Conservation (phyloP, 163 green algal genomes). For the Scenedesmus sp. region DNA sequence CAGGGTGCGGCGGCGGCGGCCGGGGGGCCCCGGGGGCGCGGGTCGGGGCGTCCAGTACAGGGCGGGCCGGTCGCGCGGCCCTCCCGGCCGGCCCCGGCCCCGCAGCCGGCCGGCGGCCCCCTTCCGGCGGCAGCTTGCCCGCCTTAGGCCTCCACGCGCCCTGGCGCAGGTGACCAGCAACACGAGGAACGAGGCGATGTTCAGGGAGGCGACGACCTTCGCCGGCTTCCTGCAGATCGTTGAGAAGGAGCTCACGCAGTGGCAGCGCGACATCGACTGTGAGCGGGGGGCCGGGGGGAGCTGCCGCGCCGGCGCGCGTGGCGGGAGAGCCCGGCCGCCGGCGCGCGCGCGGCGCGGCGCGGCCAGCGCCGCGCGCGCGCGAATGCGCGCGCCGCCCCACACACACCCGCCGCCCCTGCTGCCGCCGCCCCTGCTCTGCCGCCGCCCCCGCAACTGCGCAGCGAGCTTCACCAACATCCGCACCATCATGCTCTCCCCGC, state of each 20-base stretch:
- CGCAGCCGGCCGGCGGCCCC: background rate
- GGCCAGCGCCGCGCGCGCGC: too few relatives aligned
- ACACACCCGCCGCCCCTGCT: background rate
- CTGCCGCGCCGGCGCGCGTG: background rate
- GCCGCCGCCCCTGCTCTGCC: background rate
- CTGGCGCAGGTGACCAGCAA: slow-evolving; percentile 71
- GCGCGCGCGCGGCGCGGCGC: too few relatives aligned
- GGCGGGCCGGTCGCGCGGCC: background rate
- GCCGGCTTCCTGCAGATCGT: slow-evolving; percentile 71
- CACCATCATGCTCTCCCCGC: slow-evolving; percentile 76
- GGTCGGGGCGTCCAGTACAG: background rate
- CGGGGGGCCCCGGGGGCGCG: background rate
- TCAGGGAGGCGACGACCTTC: slow-evolving; percentile 86
- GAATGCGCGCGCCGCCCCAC: background rate
- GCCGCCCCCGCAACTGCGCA: slow-evolving; percentile 9
- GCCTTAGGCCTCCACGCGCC: background rate
- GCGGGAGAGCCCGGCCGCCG: too few relatives aligned
- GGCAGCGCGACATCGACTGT: slow-evolving; percentile 48
- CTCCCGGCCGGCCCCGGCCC: background rate
- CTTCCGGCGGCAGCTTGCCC: background rate
- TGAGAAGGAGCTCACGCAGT: slow-evolving; percentile 80
- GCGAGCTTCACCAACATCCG: slow-evolving; percentile 59
- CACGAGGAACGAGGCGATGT: slow-evolving; percentile 86
- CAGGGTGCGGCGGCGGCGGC: background rate
- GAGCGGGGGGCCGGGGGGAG: background rate